These are phyloP conservation scores for Pythium apleroticum DNA, from an alignment of 352 stramenopile genomes.

Conservation along the genomic window DNA sequence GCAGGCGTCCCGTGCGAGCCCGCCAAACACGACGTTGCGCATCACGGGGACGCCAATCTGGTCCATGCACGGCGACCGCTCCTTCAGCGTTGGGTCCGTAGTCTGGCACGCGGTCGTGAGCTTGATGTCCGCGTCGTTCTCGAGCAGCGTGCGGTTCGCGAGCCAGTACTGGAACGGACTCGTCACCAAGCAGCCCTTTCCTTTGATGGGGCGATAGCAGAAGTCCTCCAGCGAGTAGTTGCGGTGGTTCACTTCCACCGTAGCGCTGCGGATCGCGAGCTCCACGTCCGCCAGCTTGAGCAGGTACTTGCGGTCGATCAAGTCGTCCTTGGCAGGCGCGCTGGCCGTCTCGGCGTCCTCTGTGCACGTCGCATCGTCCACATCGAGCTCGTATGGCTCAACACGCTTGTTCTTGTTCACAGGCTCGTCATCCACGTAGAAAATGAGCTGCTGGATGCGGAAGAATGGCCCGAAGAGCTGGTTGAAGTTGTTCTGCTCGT, in stretches of 20 bases:
- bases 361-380: conserved; percentile 6
- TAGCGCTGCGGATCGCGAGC: conserved; percentile 44
- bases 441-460: conserved; percentile 86
- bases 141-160: conserved; percentile 53
- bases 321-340: conserved; percentile 31
- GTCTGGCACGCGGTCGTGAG: conserved; percentile 89
- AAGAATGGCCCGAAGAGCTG: conserved; percentile 85
- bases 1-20: conserved; percentile 55
- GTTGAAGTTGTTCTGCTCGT: conserved; percentile 75
- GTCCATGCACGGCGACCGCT: conserved; percentile 82
- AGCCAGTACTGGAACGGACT: conserved; percentile 85
- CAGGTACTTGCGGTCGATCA: conserved; percentile 64
- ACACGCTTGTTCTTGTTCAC: background rate
- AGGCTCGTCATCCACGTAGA: conserved; percentile 43
- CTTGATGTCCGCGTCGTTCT: conserved; percentile 76
- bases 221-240: conserved; percentile 63
- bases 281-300: conserved; percentile 65
- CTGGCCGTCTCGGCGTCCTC: background rate
- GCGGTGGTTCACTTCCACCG: conserved; percentile 33
- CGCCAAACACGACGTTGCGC: conserved; percentile 87
- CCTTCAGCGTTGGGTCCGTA: conserved; percentile 46
- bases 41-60: conserved; percentile 90
- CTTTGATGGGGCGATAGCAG: conserved; percentile 75
- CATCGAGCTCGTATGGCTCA: background rate
- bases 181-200: conserved; percentile 80